Percentiles rank a stretch among this genome's conserved stretches.
Conservation (phyloP, 306 rosid genomes). For the Begonia fuchsioides region DNA sequence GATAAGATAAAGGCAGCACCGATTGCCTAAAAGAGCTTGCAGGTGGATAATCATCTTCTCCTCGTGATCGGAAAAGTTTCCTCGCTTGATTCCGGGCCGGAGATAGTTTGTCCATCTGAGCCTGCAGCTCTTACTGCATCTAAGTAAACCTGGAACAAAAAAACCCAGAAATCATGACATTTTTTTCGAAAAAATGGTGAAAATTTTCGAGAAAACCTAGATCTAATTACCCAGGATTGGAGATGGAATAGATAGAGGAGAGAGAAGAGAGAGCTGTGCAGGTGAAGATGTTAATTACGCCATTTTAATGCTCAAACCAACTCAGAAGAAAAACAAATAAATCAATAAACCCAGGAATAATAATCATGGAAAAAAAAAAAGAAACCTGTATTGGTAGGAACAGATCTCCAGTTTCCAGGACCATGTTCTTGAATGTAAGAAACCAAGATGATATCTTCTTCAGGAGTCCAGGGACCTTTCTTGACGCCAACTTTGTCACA, state of each 20-base stretch:
- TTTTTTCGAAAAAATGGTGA: no score
- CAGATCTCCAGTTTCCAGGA: slow-evolving; percentile 57
- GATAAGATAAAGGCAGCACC: slow-evolving; percentile 18
- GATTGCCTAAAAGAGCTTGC: slow-evolving; percentile 62
- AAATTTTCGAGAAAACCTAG: no score
- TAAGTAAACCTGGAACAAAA: slow-evolving; percentile 44
- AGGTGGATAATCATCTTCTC: slow-evolving; percentile 56
- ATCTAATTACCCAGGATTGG: no score
- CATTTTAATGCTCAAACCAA: slow-evolving; percentile 7
- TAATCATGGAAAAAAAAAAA: not conserved
- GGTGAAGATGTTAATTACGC: not conserved
- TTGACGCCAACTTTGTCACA: slow-evolving; percentile 48
- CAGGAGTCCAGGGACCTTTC: slow-evolving; percentile 77
- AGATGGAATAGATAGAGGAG: no score
- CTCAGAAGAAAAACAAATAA: no score
- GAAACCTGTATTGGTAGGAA: slow-evolving; percentile 45
- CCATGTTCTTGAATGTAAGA: slow-evolving; percentile 62
- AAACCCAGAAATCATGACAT: not conserved
- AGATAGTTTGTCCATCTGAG: slow-evolving; percentile 66
- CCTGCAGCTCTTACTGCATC: slow-evolving; percentile 65
- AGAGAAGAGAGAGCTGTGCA: no score
- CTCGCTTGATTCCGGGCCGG: slow-evolving; percentile 59
- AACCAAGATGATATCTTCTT: slow-evolving; percentile 50
- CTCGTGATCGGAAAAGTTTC: slow-evolving; percentile 52
- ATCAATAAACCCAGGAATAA: not conserved